These are phyloP conservation scores for Mycena sanguinolenta DNA, from an alignment of 768 basidiomycete species.

Conservation along the genomic window DNA sequence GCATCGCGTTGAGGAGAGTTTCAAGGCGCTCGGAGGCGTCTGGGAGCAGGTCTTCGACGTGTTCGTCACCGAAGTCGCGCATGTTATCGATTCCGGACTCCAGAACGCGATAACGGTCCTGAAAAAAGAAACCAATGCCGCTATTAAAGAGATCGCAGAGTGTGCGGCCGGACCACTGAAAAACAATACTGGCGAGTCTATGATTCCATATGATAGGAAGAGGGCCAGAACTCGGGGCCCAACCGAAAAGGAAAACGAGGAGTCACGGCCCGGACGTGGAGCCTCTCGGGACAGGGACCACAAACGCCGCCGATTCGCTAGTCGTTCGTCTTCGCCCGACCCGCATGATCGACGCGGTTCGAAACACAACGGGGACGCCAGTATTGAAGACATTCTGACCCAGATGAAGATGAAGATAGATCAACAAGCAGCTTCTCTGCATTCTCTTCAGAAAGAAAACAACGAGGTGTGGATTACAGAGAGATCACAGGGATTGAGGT, in stretches of 20 bases:
- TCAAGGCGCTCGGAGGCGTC: constrained; percentile 55
- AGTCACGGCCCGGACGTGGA: constrained; percentile 22
- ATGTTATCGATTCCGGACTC: constrained; percentile 50
- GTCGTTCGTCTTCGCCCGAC: constrained; percentile 32
- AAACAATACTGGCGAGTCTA: constrained; percentile 14
- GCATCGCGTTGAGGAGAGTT: constrained; percentile 54
- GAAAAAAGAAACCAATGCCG: constrained; percentile 45
- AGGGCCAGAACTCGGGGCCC: constrained; percentile 33
- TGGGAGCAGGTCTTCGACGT: constrained; percentile 63
- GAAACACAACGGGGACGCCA: constrained; percentile 32
- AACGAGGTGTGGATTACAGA: constrained; percentile 51
- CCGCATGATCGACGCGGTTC: constrained; percentile 16
- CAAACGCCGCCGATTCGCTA: constrained; percentile 46
- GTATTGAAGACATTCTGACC: constrained; percentile 52
- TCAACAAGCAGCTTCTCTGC: constrained; percentile 59
- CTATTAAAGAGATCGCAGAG: constrained; percentile 23
- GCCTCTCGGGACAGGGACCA: constrained; percentile 38
- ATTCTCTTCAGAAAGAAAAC: constrained; percentile 61
- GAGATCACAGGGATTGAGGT: constrained; percentile 19
- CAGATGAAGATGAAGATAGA: constrained; percentile 65
- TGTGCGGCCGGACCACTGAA: constrained; percentile 26
- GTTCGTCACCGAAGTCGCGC: constrained; percentile 56
- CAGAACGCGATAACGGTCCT: constrained; percentile 50
- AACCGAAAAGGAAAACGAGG: constrained; percentile 30
- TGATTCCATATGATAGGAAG: constrained; percentile 23